Evolutionary conservation across 768 basidiomycete species (phyloP).

Genomic region (Mrakia hoshinonis): DNA sequence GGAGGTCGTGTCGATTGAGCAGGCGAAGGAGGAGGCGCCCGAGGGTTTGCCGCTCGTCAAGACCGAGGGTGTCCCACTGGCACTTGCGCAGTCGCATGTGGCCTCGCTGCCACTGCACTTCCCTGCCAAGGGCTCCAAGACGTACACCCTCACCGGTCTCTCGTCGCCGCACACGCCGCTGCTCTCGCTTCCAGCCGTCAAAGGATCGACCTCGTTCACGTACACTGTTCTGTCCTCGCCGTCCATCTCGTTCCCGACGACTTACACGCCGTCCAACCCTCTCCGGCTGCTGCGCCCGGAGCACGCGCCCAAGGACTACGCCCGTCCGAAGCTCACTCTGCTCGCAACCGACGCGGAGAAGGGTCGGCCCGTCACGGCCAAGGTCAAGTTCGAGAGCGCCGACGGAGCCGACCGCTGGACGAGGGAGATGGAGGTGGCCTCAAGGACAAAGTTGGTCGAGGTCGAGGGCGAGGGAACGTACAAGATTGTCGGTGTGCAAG

Average conservation of each 20-base stretch:
- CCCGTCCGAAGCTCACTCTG: constrained; percentile 48
- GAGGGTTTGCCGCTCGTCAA: constrained; percentile 38
- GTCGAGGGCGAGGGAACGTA: constrained; percentile 15
- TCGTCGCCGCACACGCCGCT: constrained; percentile 9
- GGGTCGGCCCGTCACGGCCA: constrained; percentile 49
- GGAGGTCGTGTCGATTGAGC: constrained; percentile 33
- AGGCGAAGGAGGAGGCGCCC: neutral
- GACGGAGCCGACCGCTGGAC: constrained; percentile 53
- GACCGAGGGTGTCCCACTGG: constrained; percentile 56
- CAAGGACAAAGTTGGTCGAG: constrained; percentile 44
- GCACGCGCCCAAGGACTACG: constrained; percentile 54
- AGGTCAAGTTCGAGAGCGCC: constrained; percentile 55
- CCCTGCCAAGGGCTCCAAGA: constrained; percentile 13
- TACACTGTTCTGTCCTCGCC: constrained; percentile 20
- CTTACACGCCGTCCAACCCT: constrained; percentile 13
- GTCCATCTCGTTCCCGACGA: constrained; percentile 9
- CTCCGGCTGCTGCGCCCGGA: constrained; percentile 17
- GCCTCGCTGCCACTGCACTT: constrained; percentile 21
- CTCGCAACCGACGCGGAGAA: constrained; percentile 52
- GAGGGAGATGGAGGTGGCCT: constrained; percentile 52
- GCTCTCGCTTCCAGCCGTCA: constrained; percentile 10
- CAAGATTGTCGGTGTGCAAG: constrained; percentile 1
- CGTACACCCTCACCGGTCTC: constrained; percentile 23
- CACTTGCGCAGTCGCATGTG: constrained; percentile 57
- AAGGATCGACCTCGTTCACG: neutral